Conservation (phyloP, 805 yeast genomes). For the Suhomyces prunicola region DNA sequence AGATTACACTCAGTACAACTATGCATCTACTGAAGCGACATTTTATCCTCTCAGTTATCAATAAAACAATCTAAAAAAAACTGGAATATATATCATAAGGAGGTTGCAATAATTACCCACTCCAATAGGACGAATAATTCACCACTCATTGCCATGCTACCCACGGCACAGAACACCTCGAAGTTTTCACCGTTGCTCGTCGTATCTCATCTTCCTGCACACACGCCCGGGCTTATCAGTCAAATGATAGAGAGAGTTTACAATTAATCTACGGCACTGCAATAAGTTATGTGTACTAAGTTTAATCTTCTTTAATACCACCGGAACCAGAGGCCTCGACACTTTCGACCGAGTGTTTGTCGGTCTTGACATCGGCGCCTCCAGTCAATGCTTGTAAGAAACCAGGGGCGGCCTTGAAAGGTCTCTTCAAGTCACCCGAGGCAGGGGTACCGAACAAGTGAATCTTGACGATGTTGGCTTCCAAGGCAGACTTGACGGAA, state of each 20-base stretch:
- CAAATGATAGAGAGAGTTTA: background rate
- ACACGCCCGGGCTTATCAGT: background rate
- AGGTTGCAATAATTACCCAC: too few species aligned
- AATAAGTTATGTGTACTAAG: background rate
- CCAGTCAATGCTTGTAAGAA: conserved; percentile 63
- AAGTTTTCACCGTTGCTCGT: too few species aligned
- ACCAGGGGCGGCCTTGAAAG: conserved; percentile 77
- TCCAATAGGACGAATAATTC: too few species aligned
- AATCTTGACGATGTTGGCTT: conserved; percentile 86
- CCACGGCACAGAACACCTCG: too few species aligned
- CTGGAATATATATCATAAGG: too few species aligned
- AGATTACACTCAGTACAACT: too few species aligned
- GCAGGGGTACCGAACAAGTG: conserved; percentile 83
- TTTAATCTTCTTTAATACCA: conserved; percentile 83
- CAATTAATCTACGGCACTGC: background rate
- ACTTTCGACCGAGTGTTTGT: conserved; percentile 78
- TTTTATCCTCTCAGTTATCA: too few species aligned
- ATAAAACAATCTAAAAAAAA: too few species aligned
- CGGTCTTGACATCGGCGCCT: conserved; percentile 62
- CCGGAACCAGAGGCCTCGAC: conserved; percentile 85
- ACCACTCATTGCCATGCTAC: too few species aligned
- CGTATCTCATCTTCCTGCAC: background rate
- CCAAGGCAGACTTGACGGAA: conserved; percentile 86
- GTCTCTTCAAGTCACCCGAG: conserved; percentile 89
- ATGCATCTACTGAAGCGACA: too few species aligned